Evolutionary conservation across 106 monocot genomes (phyloP).

Genomic region (Apostasia shenzhenica): DNA sequence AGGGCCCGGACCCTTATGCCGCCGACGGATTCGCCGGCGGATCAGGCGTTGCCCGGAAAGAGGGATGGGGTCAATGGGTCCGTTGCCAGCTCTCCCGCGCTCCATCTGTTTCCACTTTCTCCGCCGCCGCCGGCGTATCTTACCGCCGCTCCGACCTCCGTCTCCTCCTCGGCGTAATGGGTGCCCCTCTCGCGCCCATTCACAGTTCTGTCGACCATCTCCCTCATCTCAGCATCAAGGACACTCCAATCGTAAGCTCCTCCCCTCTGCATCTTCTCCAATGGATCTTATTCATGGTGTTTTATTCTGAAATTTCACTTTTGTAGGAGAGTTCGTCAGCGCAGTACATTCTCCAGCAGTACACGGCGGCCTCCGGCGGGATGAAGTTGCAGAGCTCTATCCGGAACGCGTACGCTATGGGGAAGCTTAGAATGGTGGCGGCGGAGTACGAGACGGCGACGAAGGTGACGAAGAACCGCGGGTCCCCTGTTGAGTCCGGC

Average conservation of each 20-base stretch:
- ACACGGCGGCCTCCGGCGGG: conserved; percentile 84
- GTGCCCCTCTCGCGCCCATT: conserved; percentile 52
- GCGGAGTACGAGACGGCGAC: conserved; percentile 83
- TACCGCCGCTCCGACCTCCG: conserved; percentile 46
- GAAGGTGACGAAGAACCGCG: conserved; percentile 45
- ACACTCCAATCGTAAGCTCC: conserved; percentile 53
- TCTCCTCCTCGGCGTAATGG: conserved; percentile 74
- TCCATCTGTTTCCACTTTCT: conserved; percentile 18
- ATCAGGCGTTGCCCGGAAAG: conserved; percentile 16
- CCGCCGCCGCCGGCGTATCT: conserved; percentile 3
- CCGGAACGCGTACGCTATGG: conserved; percentile 74
- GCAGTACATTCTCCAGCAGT: conserved; percentile 94
- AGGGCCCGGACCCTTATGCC: conserved; percentile 37
- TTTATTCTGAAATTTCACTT: neutral
- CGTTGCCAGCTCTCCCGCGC: conserved; percentile 43
- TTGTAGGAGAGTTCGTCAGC: conserved; percentile 86
- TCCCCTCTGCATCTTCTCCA: neutral
- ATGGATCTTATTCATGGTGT: neutral
- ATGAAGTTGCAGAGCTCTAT: conserved; percentile 67
- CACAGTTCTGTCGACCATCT: conserved; percentile 35
- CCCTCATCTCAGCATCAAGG: conserved; percentile 61
- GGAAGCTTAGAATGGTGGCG: conserved; percentile 78
- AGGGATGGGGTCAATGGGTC: conserved; percentile 75
- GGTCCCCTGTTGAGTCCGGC: conserved; percentile 59
- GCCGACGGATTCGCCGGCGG: neutral